These are phyloP conservation scores for Paramyrothecium sp. DNA, from an alignment of 2,329 filamentous ascomycete species.

Conservation along the genomic window DNA sequence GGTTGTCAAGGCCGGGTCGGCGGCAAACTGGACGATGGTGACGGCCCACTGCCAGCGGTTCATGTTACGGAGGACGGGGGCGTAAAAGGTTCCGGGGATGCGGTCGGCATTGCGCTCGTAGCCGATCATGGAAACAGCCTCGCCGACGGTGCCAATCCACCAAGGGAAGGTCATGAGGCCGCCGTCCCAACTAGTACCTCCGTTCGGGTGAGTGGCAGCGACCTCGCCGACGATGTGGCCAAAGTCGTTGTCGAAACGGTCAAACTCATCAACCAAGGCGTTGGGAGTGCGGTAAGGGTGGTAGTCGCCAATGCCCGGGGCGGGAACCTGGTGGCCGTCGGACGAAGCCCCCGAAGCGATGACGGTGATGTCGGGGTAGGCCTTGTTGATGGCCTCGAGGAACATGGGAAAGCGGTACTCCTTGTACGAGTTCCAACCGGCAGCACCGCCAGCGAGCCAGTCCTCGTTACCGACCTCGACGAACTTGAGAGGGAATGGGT, in stretches of 20 bases:
- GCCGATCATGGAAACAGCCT: constrained; percentile 64
- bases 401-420: constrained; percentile 59
- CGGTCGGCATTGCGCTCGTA: constrained; percentile 64
- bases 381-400: constrained; percentile 54
- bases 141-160: constrained; percentile 61
- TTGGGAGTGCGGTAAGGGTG: constrained; percentile 53
- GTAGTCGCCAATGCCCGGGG: constrained; percentile 44
- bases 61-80: constrained; percentile 47
- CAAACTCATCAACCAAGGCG: constrained; percentile 46
- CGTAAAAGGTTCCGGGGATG: constrained; percentile 53
- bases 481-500: constrained; percentile 59
- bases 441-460: constrained; percentile 50
- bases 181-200: constrained; percentile 45
- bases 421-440: constrained; percentile 45
- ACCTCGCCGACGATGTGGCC: constrained; percentile 47
- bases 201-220: constrained; percentile 50
- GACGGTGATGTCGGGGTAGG: constrained; percentile 56
- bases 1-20: constrained; percentile 46
- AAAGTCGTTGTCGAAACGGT: constrained; percentile 50
- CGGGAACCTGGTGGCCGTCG: constrained; percentile 40
- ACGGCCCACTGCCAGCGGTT: constrained; percentile 50
- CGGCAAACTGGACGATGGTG: constrained; percentile 49
- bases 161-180: constrained; percentile 47
- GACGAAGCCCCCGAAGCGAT: constrained; percentile 47
- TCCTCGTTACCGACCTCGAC: constrained; percentile 71